A percentile compares a stretch with the other conserved stretches of the same genome.
Evolutionary conservation across 2,329 filamentous ascomycete species (phyloP).

Genomic region (Claviceps sp.): DNA sequence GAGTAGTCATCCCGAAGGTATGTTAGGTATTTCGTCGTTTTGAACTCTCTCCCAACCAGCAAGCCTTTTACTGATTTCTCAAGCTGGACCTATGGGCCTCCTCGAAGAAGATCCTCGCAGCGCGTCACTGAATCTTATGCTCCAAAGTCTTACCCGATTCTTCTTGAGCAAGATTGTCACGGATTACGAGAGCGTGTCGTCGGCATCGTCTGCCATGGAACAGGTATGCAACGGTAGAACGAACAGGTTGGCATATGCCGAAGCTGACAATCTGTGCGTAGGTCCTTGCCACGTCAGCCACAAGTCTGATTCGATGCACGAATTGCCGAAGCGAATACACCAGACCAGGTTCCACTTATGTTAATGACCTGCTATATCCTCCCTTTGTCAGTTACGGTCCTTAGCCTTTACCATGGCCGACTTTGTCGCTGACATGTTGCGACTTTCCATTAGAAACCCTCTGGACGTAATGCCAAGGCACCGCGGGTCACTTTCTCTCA

Average conservation of each 20-base stretch:
- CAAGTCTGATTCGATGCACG: slow-evolving; percentile 67
- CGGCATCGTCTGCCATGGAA: slow-evolving; percentile 53
- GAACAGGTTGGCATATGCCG: background rate
- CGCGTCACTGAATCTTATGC: slow-evolving; percentile 62
- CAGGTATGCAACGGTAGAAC: slow-evolving; percentile 32
- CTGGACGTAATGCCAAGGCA: slow-evolving; percentile 33
- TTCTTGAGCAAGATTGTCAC: slow-evolving; percentile 67
- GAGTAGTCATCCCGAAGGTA: slow-evolving; percentile 65
- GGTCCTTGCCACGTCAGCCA: slow-evolving; percentile 55
- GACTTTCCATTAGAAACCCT: slow-evolving; percentile 27
- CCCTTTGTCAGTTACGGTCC: slow-evolving; percentile 16
- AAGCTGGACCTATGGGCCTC: slow-evolving; percentile 60
- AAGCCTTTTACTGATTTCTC: background rate
- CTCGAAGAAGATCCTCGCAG: slow-evolving; percentile 72
- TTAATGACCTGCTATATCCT: slow-evolving; percentile 79
- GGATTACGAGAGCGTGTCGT: slow-evolving; percentile 58
- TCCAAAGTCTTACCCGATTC: slow-evolving; percentile 78
- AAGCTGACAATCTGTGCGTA: slow-evolving; percentile 1
- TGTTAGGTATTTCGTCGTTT: slow-evolving; percentile 5
- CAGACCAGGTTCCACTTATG: slow-evolving; percentile 62
- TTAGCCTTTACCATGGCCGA: background rate
- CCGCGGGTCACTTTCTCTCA: slow-evolving; percentile 65
- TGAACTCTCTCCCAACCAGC: background rate
- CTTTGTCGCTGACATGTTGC: background rate
- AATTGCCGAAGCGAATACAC: slow-evolving; percentile 80